Conservation (phyloP, 2,329 filamentous ascomycete genomes). For the Leptosphaerulina australis region DNA sequence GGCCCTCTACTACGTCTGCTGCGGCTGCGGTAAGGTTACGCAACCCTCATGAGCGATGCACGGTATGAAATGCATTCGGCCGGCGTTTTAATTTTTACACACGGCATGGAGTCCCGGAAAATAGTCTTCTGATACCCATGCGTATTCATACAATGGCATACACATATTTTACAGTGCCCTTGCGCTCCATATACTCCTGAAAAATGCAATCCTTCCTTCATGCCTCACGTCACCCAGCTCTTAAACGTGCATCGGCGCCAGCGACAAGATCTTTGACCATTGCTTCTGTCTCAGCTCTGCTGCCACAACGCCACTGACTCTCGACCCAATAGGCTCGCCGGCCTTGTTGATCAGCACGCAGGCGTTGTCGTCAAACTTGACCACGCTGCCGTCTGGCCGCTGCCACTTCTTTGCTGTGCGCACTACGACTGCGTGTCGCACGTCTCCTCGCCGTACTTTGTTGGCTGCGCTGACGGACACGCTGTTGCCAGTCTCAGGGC, state of each 20-base stretch:
- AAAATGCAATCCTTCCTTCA: constrained; percentile 23
- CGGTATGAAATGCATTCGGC: constrained; percentile 34
- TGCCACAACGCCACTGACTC: constrained; percentile 78
- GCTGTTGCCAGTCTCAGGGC: constrained; percentile 71
- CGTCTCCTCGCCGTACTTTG: constrained; percentile 96
- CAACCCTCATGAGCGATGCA: constrained; percentile 28
- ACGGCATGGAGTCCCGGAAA: constrained; percentile 37
- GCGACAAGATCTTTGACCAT: constrained; percentile 97
- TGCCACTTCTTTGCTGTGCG: constrained; percentile 87
- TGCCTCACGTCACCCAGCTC: background rate
- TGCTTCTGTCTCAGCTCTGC: constrained; percentile 87
- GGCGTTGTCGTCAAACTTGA: constrained; percentile 96
- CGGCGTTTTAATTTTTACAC: constrained; percentile 39
- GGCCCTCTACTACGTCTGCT: constrained; percentile 75
- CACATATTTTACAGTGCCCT: constrained; percentile 34
- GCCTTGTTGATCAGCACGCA: constrained; percentile 97
- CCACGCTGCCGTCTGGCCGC: constrained; percentile 83
- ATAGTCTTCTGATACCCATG: constrained; percentile 44
- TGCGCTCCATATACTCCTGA: constrained; percentile 28
- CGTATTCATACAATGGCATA: constrained; percentile 41
- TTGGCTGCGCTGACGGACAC: constrained; percentile 76
- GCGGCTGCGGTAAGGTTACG: constrained; percentile 89
- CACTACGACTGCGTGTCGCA: constrained; percentile 93
- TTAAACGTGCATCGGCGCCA: constrained; percentile 83
- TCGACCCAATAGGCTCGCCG: constrained; percentile 90